These are phyloP conservation scores for Echites panduratus DNA, from an alignment of 257 asterid genomes.

Conservation along the genomic window DNA sequence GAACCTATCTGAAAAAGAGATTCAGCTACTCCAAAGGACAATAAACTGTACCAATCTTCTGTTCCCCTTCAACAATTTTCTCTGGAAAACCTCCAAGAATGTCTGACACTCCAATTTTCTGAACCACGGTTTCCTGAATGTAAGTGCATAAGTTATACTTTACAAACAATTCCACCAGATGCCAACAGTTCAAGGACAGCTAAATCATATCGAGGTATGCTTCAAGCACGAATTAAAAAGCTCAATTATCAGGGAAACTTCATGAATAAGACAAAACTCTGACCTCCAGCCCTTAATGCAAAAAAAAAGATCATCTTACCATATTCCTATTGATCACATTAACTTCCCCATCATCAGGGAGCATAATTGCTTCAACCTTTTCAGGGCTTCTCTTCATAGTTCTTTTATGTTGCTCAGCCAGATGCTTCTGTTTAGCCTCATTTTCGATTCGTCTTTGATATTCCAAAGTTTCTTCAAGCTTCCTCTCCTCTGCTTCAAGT, in stretches of 20 bases:
- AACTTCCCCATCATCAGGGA: constrained; percentile 25
- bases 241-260: constrained; percentile 1
- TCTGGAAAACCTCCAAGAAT: constrained; percentile 28
- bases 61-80: constrained; percentile 31
- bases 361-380: constrained; percentile 29
- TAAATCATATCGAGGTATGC: background rate
- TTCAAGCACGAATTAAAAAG: background rate
- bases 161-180: background rate
- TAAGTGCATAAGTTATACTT: constrained; percentile 13
- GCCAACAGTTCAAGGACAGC: background rate
- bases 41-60: constrained; percentile 35
- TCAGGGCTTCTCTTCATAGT: constrained; percentile 26
- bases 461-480: constrained; percentile 96
- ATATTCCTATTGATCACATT: constrained; percentile 29
- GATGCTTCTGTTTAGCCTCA: constrained; percentile 90
- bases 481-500: constrained; percentile 95
- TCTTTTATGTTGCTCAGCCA: constrained; percentile 64
- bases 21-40: background rate
- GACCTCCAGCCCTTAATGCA: background rate
- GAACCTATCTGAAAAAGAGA: constrained; percentile 1
- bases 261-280: background rate
- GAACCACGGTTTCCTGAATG: constrained; percentile 37
- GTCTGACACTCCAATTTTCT: constrained; percentile 35
- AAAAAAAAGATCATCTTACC: constrained; percentile 21
- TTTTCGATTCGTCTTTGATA: constrained; percentile 91